A percentile compares a stretch with the other conserved stretches of the same genome.
These are phyloP conservation scores for Sclerotinia spermophila DNA, from an alignment of 2,329 filamentous ascomycete genomes.

Conservation along the genomic window DNA sequence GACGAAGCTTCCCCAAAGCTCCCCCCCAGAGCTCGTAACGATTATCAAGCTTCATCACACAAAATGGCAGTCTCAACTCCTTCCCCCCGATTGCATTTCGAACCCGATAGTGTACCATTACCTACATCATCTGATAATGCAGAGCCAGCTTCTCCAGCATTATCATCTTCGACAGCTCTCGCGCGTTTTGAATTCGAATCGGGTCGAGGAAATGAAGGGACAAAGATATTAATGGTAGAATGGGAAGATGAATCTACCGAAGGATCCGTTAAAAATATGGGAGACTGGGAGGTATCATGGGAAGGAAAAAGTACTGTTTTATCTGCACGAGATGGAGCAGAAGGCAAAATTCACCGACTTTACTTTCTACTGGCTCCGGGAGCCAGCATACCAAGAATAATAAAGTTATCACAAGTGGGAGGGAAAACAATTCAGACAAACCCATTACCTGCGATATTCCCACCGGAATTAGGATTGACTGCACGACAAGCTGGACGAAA, in stretches of 20 bases:
- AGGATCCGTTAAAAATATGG: constrained; percentile 41
- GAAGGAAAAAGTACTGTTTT: constrained; percentile 73
- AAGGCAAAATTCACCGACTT: constrained; percentile 52
- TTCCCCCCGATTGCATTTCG: constrained; percentile 30
- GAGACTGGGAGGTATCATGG: constrained; percentile 74
- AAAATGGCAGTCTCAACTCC: constrained; percentile 30
- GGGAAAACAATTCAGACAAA: constrained; percentile 59
- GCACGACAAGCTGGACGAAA: constrained; percentile 66
- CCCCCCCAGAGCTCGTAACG: neutral
- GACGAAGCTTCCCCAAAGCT: neutral
- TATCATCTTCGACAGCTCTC: constrained; percentile 56
- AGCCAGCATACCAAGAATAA: constrained; percentile 65
- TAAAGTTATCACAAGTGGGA: constrained; percentile 56
- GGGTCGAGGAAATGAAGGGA: constrained; percentile 73
- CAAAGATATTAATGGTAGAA: constrained; percentile 90
- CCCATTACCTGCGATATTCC: constrained; percentile 82
- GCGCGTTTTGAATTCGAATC: constrained; percentile 85
- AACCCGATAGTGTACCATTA: constrained; percentile 30
- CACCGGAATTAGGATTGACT: constrained; percentile 66
- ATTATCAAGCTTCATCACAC: neutral
- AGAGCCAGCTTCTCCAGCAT: constrained; percentile 38
- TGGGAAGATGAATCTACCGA: constrained; percentile 68
- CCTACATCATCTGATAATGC: constrained; percentile 32
- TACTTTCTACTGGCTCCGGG: constrained; percentile 80
- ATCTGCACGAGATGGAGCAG: constrained; percentile 42